Percentiles rank a stretch among this genome's conserved stretches.
phyloP scores from a whole-genome alignment of 495 filamentous ascomycete genomes.

The Evansstolkia leycettana region DNA sequence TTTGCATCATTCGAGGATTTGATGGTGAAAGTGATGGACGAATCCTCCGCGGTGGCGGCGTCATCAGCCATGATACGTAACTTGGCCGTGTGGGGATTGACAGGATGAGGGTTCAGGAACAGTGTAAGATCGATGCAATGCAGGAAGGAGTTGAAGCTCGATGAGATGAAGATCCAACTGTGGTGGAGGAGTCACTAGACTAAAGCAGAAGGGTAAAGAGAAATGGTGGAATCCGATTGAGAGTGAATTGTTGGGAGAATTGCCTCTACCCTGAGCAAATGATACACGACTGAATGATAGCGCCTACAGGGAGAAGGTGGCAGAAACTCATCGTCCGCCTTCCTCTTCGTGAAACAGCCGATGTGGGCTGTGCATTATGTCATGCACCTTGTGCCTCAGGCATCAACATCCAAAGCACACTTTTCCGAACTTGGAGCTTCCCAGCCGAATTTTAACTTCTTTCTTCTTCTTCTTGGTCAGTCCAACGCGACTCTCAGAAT shows the following conservation, averaged over 20 bases:
- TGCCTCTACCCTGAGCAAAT: too few species aligned
- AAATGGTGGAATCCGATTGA: neutral
- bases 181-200: constrained; percentile 6
- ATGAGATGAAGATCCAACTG: neutral
- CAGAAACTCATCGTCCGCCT: constrained; percentile 27
- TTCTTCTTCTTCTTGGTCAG: neutral
- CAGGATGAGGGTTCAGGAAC: constrained; percentile 4
- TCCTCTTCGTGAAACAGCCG: neutral
- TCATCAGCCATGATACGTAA: constrained; percentile 35
- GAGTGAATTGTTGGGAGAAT: neutral
- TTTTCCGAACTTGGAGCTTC: too few species aligned
- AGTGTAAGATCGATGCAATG: constrained; percentile 1
- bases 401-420: too few species aligned
- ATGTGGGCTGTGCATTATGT: neutral
- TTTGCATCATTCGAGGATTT: constrained; percentile 82
- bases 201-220: neutral
- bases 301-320: constrained; percentile 16
- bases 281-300: too few species aligned
- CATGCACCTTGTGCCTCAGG: too few species aligned
- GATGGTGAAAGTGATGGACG: constrained; percentile 80
- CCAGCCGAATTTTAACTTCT: constrained; percentile 23
- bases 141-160: constrained; percentile 3
- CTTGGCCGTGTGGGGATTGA: constrained; percentile 6
- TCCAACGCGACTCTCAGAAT: too few species aligned
- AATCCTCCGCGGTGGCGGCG: constrained; percentile 28